Evolutionary conservation across 768 basidiomycete genomes (phyloP), one percentile per base, ranked within the genome.

Genomic region (Epithele typhae): DNA sequence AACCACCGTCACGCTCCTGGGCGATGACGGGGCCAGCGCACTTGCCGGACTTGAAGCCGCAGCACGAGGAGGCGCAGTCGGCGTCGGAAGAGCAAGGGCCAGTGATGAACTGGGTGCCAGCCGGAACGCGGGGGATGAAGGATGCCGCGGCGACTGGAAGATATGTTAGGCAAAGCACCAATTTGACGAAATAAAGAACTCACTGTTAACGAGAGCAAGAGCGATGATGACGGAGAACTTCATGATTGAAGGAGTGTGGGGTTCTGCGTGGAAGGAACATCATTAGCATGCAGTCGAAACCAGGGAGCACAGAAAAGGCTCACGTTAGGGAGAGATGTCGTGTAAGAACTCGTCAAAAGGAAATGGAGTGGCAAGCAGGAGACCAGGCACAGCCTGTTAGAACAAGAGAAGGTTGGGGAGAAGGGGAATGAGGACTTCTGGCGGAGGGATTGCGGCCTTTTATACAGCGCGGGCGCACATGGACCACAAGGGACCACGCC

Each of bases 21-120:
- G 58, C 55, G 40, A 59, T 42, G 37, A 48, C 49, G 6, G 55
- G 40, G 27, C 55, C 58, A 7, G 58, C 58, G 38, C 58, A 59
- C 39, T 59, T 59, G 43, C 58, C 58, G 33, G 35, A 37, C 25
- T 25, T 41, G 58, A 59, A 59, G 23, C 42, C 58, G 38, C 55
- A 59, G 50, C 57, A 59, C 37, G 54, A 36, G 36, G 54, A 37
- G 35, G 54, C 46, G 47, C 57, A 59, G 32, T 59, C 55, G 3
- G 47, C 43, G 52, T 59, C 57, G 15, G n/a, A 5, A 9, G 22
- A 11, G 41, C 57, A 59, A 17, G 55, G 34, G 14, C 47, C 56
- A 22, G 53, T 55, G 45, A 59, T 54, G 44, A 52, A 53, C 42
- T 55, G 47, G 22, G 45, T 52, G 42, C 56, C 53, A 33, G 44